phyloP scores from a whole-genome alignment of 768 basidiomycete genomes.

The Auriscalpium orientale region DNA sequence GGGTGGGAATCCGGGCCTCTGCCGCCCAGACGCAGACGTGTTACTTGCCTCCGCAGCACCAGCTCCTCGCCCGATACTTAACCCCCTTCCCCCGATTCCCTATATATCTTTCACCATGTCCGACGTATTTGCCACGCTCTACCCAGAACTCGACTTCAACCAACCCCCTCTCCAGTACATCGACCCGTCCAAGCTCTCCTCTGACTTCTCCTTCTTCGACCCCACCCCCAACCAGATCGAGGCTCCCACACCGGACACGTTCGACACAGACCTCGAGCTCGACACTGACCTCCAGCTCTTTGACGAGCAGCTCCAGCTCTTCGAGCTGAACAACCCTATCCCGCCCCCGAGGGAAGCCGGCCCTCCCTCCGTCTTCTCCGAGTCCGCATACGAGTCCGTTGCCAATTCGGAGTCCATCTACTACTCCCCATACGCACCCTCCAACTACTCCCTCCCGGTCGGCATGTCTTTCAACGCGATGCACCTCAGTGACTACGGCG shows the following conservation, averaged over 20 bases:
- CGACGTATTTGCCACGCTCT: not conserved
- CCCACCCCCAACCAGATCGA: constrained; percentile 40
- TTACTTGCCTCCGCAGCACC: not conserved
- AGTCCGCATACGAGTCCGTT: constrained; percentile 59
- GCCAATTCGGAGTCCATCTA: constrained; percentile 36
- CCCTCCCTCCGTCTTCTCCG: constrained; percentile 71
- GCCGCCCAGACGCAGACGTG: not conserved
- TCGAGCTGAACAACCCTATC: constrained; percentile 1
- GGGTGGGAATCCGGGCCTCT: not conserved
- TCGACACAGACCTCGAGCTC: constrained; percentile 61
- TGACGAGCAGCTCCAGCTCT: constrained; percentile 51
- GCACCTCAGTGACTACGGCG: constrained; percentile 50
- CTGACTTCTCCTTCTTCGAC: not conserved
- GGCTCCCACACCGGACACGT: constrained; percentile 74
- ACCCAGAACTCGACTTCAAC: not conserved
- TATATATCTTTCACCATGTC: not conserved
- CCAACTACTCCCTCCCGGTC: constrained; percentile 31
- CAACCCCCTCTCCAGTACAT: no score
- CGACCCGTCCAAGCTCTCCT: not conserved
- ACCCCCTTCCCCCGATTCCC: not conserved
- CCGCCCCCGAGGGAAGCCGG: constrained; percentile 31
- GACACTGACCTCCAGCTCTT: constrained; percentile 56
- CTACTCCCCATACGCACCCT: constrained; percentile 52
- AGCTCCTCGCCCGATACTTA: not conserved
- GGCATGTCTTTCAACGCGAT: constrained; percentile 63